Evolutionary conservation across 2,329 filamentous ascomycete species (phyloP), one percentile per base, ranked within the genome.

Genomic region (Podosphaera xanthii): DNA sequence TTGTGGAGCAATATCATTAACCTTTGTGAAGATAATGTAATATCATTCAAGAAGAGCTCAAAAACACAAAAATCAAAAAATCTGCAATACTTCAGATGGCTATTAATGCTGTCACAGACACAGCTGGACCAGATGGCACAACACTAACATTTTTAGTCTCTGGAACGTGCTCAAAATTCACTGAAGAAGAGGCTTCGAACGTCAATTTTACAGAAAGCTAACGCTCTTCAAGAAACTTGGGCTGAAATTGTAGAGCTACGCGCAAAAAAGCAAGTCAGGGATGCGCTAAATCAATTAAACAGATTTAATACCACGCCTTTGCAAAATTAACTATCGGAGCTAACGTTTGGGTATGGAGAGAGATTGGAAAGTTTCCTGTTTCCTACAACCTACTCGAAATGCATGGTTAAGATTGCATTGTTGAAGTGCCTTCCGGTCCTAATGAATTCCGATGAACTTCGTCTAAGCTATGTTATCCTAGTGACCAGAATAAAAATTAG

Each of bases 271-370:
- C 12, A 62, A 30, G 14, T 60, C 31, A 35, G 40, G 1, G 49
- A 60, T 7, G 58, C 54, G 8, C n/a, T 62, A 0, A 53, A 54
- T 56, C 48, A 31, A 7, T 5, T 53, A 12, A 62, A 62, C 34
- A 44, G 59, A 4, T 49, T 54, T 2, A 58, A 40, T 35, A 49
- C 40, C 1, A 38, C 54, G 14, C 10, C 31, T 0, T 50, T 62
- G 2, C 53, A 60, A 31, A 34, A 60, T 30, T 60, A 49, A 12
- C 22, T 7, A 35, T 60, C 9, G 57, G 58, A 12, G 55, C 46
- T 4, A 12, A 59, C 5, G 58, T 60, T 14, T 50, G 59, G 6
- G 48, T 60, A 9, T 61, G 55, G 57, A 56, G 60, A 52, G 58
- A 61, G 48, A 56, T 12, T 40, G 14, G 35, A 30, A 31, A 40